A percentile compares a stretch with the other conserved stretches of the same genome.
Conservation (phyloP, 1,139 yeast species). For the Geotrichum phurueaensis region DNA sequence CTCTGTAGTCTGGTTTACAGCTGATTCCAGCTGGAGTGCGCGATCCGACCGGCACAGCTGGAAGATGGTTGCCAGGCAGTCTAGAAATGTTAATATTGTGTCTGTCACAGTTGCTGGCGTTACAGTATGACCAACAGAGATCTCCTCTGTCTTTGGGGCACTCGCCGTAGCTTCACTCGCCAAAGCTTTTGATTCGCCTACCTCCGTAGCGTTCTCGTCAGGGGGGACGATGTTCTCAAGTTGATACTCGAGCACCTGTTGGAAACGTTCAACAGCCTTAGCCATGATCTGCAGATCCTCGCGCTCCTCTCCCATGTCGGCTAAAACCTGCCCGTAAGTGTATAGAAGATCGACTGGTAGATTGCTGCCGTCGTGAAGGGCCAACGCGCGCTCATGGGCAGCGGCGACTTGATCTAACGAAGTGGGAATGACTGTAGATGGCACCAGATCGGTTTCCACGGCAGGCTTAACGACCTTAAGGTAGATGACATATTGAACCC, state of each 20-base stretch:
- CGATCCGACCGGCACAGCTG: conserved; percentile 11
- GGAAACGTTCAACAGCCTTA: conserved; percentile 24
- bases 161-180: conserved; percentile 3
- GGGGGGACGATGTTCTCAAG: conserved; percentile 2
- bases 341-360: conserved; percentile 26
- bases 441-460: conserved; percentile 16
- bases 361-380: conserved; percentile 13
- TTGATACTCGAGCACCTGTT: conserved; percentile 23
- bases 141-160: conserved; percentile 5
- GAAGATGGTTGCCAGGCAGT: conserved; percentile 7
- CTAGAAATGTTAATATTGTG: conserved; percentile 11
- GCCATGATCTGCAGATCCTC: conserved; percentile 19
- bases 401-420: conserved; percentile 18
- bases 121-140: conserved; percentile 5
- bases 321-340: conserved; percentile 29
- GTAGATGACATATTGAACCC: conserved; percentile 29
- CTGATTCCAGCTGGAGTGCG: background rate
- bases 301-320: conserved; percentile 28
- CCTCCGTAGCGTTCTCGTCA: conserved; percentile 6
- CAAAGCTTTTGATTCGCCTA: background rate
- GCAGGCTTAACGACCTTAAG: conserved; percentile 25
- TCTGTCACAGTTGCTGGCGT: conserved; percentile 13
- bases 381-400: conserved; percentile 21
- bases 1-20: background rate
- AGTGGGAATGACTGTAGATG: conserved; percentile 8